Base-by-base conservation (phyloP, 371 early-diverging fungal species). In the Coemansia sp. region DNA sequence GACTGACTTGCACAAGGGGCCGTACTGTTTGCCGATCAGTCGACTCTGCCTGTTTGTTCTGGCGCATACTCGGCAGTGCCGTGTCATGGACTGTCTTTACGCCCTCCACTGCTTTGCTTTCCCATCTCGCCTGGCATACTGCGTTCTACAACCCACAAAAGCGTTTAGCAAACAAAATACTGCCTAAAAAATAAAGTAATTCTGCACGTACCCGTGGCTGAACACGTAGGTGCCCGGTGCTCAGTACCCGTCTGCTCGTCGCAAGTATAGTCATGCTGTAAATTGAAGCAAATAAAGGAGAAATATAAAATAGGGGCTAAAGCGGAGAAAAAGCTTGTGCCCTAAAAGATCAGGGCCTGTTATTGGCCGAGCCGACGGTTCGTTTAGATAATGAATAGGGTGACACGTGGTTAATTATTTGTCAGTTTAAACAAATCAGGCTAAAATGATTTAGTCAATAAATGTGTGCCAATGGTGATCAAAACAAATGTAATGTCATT, bases 71-170 rank as follows among this genome's bases (percentile, higher is more conserved):
- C 21, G 22, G 22, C 21, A 24, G 40, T 21, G 58, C 58, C 24
- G 37, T 37, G 10, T 58, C 58, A 13, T 27, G 37, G 22, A 24
- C 40, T 58, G 22, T 57, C 22, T 24, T 1, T 22, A 18, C n/a
- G 22, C 24, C 24, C 7, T 18, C 24, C 16, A 8, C 56, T 31
- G n/a, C 37, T 21, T 56, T 56, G 40, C 58, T 58, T 40, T 40
- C 58, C 58, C 58, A 58, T 7, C 58, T 18, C 26, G 10, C 58
- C 14, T 58, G 57, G 8, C 39, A 31, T 37, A 57, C 39, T 54
- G 55, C 29, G 29, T 13, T 26, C 55, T 54, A 54, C 14, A 24
- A 22, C 31, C 24, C 55, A 54, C 3, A 26, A 2, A 26, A 18
- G 8, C 11, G 8, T 54, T 54, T 54, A 54, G 54, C 51, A 50